Conservation (phyloP, 768 basidiomycete species). For the Cytidiella melzeri region DNA sequence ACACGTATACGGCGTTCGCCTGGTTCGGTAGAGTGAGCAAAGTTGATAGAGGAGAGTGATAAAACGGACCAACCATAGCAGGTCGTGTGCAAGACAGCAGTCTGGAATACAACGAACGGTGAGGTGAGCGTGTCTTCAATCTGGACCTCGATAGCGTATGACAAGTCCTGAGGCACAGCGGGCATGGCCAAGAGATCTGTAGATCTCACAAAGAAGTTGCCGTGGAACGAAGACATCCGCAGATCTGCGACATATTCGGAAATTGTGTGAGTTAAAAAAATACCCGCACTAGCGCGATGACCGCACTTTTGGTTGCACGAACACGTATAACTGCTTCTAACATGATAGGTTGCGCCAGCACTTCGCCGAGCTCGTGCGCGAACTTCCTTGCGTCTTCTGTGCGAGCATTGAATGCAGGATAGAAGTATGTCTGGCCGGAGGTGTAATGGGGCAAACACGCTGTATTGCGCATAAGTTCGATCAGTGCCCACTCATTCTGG, state of each 20-base stretch:
- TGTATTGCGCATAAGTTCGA: too few relatives aligned
- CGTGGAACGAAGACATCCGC: constrained; percentile 96
- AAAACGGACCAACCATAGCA: constrained; percentile 57
- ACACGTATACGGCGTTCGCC: constrained; percentile 57
- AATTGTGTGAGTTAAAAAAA: background rate
- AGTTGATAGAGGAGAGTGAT: background rate
- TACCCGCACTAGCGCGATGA: too few relatives aligned
- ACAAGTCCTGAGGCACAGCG: constrained; percentile 93
- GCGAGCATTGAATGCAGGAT: constrained; percentile 96
- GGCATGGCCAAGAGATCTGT: constrained; percentile 96
- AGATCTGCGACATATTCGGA: constrained; percentile 51
- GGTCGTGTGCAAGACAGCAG: constrained; percentile 90
- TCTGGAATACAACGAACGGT: constrained; percentile 91
- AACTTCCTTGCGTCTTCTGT: constrained; percentile 98
- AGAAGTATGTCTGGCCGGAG: constrained; percentile 96
- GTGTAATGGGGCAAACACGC: constrained; percentile 95
- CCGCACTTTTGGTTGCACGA: constrained; percentile 85
- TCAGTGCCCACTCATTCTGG: too few relatives aligned
- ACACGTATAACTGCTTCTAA: constrained; percentile 97
- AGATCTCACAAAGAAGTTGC: constrained; percentile 97
- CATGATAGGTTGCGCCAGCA: constrained; percentile 90
- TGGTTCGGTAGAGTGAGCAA: constrained; percentile 4
- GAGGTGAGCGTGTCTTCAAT: constrained; percentile 91
- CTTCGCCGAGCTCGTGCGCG: constrained; percentile 93
- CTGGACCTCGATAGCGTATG: constrained; percentile 92